phyloP scores from a whole-genome alignment of 2,329 filamentous ascomycete genomes.

The Rasamsonia emersonii region DNA sequence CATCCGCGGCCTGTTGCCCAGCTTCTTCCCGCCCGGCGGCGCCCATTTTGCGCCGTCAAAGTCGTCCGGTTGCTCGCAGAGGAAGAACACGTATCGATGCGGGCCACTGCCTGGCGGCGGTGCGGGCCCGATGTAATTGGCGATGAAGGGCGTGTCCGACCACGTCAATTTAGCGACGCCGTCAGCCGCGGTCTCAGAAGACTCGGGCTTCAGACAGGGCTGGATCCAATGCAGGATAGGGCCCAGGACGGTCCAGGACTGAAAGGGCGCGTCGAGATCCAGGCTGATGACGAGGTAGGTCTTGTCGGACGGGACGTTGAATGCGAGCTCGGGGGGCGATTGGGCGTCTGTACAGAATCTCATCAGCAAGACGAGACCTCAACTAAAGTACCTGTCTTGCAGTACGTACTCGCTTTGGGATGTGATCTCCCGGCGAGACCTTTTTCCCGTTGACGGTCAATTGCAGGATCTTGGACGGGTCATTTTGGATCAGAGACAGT shows the following conservation, averaged over 20 bases:
- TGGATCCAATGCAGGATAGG: slow-evolving; percentile 28
- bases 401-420: too few species aligned
- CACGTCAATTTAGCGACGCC: background rate
- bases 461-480: too few species aligned
- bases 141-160: slow-evolving; percentile 16
- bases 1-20: slow-evolving; percentile 31
- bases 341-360: too few species aligned
- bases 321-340: too few species aligned
- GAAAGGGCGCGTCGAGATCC: slow-evolving; percentile 25
- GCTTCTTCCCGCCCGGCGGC: slow-evolving; percentile 25
- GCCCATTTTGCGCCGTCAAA: slow-evolving; percentile 28
- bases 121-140: slow-evolving; percentile 37
- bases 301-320: too few species aligned
- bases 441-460: too few species aligned
- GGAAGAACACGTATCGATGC: slow-evolving; percentile 43
- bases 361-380: too few species aligned
- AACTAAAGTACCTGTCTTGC: too few species aligned
- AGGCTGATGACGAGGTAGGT: slow-evolving; percentile 19
- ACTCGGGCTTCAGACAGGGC: slow-evolving; percentile 12
- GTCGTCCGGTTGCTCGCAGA: slow-evolving; percentile 40
- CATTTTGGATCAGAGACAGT: too few species aligned
- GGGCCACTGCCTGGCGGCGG: slow-evolving; percentile 40
- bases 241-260: slow-evolving; percentile 16
- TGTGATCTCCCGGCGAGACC: too few species aligned
- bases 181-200: background rate